Evolutionary conservation across 2,329 filamentous ascomycete genomes (phyloP).

Genomic region (Fusarium begoniae): DNA sequence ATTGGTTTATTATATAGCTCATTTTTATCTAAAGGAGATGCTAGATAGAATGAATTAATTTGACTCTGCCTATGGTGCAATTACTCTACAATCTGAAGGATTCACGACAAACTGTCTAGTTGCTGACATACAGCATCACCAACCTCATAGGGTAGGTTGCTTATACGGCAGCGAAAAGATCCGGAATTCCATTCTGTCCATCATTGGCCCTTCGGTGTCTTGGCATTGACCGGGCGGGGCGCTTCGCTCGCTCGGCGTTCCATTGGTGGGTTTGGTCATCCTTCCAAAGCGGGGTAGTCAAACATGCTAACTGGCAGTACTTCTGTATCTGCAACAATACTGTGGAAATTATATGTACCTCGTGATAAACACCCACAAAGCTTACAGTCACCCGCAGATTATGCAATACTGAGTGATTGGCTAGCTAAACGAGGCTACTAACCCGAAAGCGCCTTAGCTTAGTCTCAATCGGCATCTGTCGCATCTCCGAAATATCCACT

Average conservation of each 20-base stretch:
- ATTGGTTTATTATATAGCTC: not conserved
- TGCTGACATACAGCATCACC: not conserved
- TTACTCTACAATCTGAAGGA: not conserved
- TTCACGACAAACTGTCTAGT: not conserved
- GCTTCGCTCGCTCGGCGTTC: rapidly evolving
- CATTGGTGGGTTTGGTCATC: not conserved
- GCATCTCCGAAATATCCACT: not conserved
- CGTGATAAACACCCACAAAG: not conserved
- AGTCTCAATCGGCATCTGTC: not conserved
- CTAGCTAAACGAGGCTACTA: not conserved
- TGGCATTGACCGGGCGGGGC: slow-evolving; percentile 9
- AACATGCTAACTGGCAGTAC: rapidly evolving
- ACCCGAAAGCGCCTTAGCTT: not conserved
- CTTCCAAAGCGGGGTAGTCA: rapidly evolving
- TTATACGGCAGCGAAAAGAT: not conserved
- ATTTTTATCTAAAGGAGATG: rapidly evolving
- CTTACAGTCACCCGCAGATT: not conserved
- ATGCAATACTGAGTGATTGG: not conserved
- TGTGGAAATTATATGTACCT: rapidly evolving
- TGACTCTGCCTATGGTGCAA: not conserved
- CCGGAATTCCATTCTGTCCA: not conserved
- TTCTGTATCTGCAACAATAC: rapidly evolving
- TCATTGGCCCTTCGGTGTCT: slow-evolving; percentile 13
- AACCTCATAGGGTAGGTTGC: not conserved
- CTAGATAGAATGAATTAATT: rapidly evolving